Conservation (phyloP, 257 asterid species). For the Solanum phureja region DNA sequence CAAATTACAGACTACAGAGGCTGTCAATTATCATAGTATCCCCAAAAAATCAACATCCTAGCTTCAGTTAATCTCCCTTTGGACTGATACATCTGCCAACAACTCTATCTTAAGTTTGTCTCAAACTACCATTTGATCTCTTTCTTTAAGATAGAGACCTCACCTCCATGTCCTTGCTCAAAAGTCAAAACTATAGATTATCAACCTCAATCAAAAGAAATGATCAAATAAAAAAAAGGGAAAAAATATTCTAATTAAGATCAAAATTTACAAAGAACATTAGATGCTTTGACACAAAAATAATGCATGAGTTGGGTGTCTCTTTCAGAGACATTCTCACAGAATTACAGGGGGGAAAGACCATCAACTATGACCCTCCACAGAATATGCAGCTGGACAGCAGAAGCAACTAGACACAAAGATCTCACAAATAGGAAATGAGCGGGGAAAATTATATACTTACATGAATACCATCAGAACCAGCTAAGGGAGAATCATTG, state of each 20-base stretch:
- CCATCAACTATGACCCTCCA: background rate
- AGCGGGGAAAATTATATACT: constrained; percentile 9
- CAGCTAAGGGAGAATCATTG: constrained; percentile 97
- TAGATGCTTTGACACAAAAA: background rate
- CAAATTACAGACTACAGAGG: background rate
- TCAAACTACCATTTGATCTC: background rate
- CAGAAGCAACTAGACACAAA: background rate
- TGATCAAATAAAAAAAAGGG: background rate
- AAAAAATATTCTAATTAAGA: background rate
- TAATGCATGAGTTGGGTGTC: background rate
- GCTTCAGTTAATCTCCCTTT: background rate
- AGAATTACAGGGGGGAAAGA: background rate
- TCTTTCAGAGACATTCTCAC: background rate
- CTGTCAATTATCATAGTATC: background rate
- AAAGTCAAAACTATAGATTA: background rate
- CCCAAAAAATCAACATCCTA: background rate
- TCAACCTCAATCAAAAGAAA: background rate
- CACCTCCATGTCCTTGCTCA: background rate
- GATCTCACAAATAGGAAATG: background rate
- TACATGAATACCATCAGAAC: constrained; percentile 92
- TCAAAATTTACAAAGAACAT: background rate
- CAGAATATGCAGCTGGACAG: background rate
- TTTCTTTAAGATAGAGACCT: background rate
- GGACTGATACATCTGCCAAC: background rate
- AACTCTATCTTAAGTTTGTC: background rate